These are phyloP conservation scores for Austropuccinia psidii DNA, from an alignment of 1,284 basidiomycete genomes.

Conservation along the genomic window DNA sequence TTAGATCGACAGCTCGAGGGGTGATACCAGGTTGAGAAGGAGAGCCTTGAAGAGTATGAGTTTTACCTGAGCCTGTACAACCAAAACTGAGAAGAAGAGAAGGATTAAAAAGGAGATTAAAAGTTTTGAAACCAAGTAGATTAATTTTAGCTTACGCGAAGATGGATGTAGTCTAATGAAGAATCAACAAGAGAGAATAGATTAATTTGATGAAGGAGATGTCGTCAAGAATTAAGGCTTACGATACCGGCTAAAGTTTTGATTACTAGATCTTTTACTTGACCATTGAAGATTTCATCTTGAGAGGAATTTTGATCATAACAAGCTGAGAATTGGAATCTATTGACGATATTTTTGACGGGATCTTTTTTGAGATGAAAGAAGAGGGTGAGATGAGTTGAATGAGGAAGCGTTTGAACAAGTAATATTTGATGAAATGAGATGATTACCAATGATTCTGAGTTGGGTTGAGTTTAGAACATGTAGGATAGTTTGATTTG, in stretches of 20 bases:
- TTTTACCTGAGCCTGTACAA: conserved; percentile 34
- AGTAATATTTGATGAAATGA: background rate
- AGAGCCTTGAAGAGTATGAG: conserved; percentile 25
- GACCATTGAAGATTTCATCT: conserved; percentile 15
- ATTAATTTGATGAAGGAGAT: background rate
- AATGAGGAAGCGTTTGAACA: background rate
- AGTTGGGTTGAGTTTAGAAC: conserved; percentile 5
- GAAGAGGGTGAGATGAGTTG: background rate
- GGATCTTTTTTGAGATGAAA: background rate
- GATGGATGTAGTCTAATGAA: conserved; percentile 15
- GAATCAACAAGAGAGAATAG: background rate
- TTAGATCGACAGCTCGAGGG: conserved; percentile 2
- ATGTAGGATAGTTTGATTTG: conserved; percentile 9
- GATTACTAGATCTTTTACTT: conserved; percentile 11
- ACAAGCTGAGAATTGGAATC: conserved; percentile 30
- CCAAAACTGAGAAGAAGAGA: conserved; percentile 14
- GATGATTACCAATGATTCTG: conserved; percentile 11
- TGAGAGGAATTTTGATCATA: conserved; percentile 16
- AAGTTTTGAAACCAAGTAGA: background rate
- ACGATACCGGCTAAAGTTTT: conserved; percentile 24
- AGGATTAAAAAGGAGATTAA: background rate
- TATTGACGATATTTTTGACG: conserved; percentile 22
- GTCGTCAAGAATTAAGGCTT: background rate
- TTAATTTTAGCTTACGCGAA: conserved; percentile 23
- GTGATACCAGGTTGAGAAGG: conserved; percentile 26